phyloP scores from a whole-genome alignment of 345 rosid species.

The Euclidium syriacum region DNA sequence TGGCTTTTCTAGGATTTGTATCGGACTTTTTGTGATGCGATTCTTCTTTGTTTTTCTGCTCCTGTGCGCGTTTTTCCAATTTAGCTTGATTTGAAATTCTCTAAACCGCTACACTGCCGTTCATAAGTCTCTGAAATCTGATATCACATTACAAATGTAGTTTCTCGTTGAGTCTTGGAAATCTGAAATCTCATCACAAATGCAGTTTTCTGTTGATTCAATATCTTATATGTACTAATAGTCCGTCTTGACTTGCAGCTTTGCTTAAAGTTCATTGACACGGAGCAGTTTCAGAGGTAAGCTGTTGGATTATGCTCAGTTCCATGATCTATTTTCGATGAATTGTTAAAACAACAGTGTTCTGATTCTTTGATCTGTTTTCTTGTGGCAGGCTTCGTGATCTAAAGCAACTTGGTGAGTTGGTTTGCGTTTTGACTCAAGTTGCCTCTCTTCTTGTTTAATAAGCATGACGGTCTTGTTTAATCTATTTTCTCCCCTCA shows the following conservation, averaged over 20 bases:
- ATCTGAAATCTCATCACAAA: too few species aligned
- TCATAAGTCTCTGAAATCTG: background rate
- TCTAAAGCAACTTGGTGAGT: conserved; percentile 88
- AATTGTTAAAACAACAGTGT: background rate
- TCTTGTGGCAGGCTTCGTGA: conserved; percentile 73
- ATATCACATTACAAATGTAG: background rate
- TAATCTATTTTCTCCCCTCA: background rate
- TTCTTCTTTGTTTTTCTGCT: background rate
- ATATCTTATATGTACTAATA: background rate
- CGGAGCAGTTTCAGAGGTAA: conserved; percentile 92
- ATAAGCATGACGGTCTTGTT: background rate
- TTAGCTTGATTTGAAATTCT: background rate
- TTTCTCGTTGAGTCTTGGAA: background rate
- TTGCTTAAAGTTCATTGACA: conserved; percentile 71
- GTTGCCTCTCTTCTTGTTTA: background rate
- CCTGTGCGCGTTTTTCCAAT: background rate
- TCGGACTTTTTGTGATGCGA: background rate
- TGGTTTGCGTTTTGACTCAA: background rate
- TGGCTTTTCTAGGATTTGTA: background rate
- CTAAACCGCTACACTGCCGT: background rate
- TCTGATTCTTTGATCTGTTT: background rate
- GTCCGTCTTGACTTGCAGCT: conserved; percentile 43
- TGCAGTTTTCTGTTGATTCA: background rate
- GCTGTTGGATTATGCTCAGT: conserved; percentile 10
- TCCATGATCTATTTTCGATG: background rate